Evolutionary conservation across 768 basidiomycete species (phyloP).

Genomic region (Boletus rubroflammeus): DNA sequence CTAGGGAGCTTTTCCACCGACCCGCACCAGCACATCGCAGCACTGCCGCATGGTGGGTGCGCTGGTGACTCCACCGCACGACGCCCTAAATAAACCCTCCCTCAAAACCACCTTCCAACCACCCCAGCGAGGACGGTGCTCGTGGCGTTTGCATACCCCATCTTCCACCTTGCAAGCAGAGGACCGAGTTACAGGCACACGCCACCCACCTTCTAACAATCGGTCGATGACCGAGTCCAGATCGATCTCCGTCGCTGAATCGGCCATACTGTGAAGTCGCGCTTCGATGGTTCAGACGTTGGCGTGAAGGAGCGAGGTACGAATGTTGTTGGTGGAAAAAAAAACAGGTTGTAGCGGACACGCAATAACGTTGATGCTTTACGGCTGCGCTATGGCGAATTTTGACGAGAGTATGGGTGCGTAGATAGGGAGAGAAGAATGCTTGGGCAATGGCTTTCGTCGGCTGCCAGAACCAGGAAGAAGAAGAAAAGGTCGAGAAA

Average conservation of each 20-base stretch:
- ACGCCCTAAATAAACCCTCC: conserved; percentile 10
- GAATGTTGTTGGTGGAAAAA: conserved; percentile 26
- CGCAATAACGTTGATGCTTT: conserved; percentile 21
- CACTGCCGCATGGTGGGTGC: conserved; percentile 21
- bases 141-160: not conserved
- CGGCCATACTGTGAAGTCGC: conserved; percentile 53
- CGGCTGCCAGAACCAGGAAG: conserved; percentile 23
- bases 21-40: not conserved
- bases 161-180: conserved; percentile 7
- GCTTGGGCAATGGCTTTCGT: conserved; percentile 15
- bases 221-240: conserved; percentile 99
- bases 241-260: conserved; percentile 90
- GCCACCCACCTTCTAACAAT: conserved; percentile 86
- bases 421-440: not conserved
- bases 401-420: conserved; percentile 17
- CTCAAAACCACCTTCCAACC: not conserved
- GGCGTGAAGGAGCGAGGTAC: conserved; percentile 17
- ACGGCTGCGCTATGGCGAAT: conserved; percentile 16
- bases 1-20: conserved; percentile 6
- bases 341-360: conserved; percentile 20
- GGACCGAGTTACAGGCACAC: conserved; percentile 23
- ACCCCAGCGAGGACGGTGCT: conserved; percentile 1
- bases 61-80: not conserved
- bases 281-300: conserved; percentile 10
- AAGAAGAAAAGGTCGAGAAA: conserved; percentile 8